Conservation (phyloP, 2,329 filamentous ascomycete species). For the Colletotrichum plurivorum region DNA sequence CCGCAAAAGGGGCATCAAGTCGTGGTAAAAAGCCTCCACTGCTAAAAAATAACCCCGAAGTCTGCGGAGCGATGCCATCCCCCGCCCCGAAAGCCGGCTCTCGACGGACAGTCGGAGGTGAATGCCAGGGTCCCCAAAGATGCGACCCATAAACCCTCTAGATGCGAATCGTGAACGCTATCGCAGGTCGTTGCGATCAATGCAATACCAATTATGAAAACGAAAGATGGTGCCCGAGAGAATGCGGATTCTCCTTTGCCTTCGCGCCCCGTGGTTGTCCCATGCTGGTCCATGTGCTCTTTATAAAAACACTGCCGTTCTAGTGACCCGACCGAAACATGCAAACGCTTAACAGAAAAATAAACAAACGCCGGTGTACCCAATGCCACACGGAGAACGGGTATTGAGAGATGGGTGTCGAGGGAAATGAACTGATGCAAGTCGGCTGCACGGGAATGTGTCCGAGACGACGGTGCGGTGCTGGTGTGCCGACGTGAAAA, state of each 20-base stretch:
- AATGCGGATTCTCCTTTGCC: conserved; percentile 6
- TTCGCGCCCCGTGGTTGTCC: conserved; percentile 21
- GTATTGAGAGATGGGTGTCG: conserved; percentile 25
- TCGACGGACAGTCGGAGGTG: background rate
- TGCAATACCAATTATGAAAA: conserved; percentile 36
- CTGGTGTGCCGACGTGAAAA: conserved; percentile 29
- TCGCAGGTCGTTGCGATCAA: conserved; percentile 33
- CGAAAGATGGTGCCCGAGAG: conserved; percentile 30
- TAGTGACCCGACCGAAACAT: conserved; percentile 36
- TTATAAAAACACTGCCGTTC: conserved; percentile 22
- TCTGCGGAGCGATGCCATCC: background rate
- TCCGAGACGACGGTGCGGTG: background rate
- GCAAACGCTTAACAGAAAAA: conserved; percentile 37
- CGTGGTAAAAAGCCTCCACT: conserved; percentile 37
- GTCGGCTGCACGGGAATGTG: conserved; percentile 13
- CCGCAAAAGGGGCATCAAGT: conserved; percentile 20
- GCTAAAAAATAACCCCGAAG: conserved; percentile 23
- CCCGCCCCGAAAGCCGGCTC: conserved; percentile 19
- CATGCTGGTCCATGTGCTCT: conserved; percentile 30
- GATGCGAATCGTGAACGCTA: conserved; percentile 36
- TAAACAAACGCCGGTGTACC: conserved; percentile 35
- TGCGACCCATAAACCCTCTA: conserved; percentile 35
- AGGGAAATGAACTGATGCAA: conserved; percentile 12
- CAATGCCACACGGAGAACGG: conserved; percentile 32
- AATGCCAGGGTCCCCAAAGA: conserved; percentile 5